Base-by-base conservation (phyloP, 2,329 filamentous ascomycete genomes). In the Trichoderma sp. region DNA sequence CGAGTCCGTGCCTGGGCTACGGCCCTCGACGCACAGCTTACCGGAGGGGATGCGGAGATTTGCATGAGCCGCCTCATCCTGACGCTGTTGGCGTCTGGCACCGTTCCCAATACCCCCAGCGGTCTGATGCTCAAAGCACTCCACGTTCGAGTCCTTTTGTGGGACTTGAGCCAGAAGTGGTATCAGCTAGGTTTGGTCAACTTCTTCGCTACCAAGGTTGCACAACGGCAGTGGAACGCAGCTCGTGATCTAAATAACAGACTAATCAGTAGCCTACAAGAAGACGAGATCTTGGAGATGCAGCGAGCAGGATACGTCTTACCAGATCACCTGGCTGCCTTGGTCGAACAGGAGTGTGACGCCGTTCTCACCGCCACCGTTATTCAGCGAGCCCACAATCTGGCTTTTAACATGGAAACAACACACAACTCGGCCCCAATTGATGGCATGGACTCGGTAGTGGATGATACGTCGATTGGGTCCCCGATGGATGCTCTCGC, bases 1-100 rank as follows among this genome's bases (percentile, higher is more conserved):
- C 89, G 95, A 32, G 88, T 97, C 77, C 96, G 97, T 82, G 93
- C 94, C 0, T 98, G 95, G 95, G 89, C 92, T 39, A 97, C 97
- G 77, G 95, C 95, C 15, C 88, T 98, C 70, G 95, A 98, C 81
- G 94, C 95, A 30, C 95, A 98, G 80, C 87, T 98, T 24, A 93
- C 93, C 11, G 95, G 95, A 56, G 95, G 95, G 15, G 95, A 98
- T 81, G 88, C 91, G 9, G 93, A 97, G 80, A 92, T 98, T 76
- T 97, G 92, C 84, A 94, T 92, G 81, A 94, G 93, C 80, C 90
- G 95, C 64, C 86, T 98, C 36, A 89, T 95, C 0, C 85, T 98
- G 64, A 97, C 95, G 0, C 86, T 98, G 30, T 91, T 98, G 77
- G 94, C 95, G 9, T 97, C 95, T 2, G 91, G 92, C 28, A 97